These are phyloP conservation scores for Dactylellina drechsleri DNA, from an alignment of 2,329 filamentous ascomycete species.

Conservation along the genomic window DNA sequence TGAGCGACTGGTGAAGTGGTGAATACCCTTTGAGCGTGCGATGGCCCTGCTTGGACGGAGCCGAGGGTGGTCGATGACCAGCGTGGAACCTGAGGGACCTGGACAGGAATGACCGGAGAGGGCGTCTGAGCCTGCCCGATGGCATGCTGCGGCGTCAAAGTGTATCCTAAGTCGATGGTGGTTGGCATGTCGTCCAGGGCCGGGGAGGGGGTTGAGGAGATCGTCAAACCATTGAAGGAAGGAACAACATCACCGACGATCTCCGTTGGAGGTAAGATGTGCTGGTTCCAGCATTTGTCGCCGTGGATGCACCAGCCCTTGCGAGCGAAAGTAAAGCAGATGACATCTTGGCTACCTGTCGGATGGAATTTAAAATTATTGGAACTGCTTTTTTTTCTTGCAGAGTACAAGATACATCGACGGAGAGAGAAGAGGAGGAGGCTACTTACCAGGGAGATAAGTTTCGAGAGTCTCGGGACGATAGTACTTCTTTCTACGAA, in stretches of 20 bases:
- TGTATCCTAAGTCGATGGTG: slow-evolving; percentile 38
- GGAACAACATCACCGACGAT: neutral
- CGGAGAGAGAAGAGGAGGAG: neutral
- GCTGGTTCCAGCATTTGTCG: slow-evolving; percentile 53
- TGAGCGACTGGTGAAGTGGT: neutral
- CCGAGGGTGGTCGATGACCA: slow-evolving; percentile 36
- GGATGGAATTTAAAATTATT: neutral
- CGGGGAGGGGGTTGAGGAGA: slow-evolving; percentile 46
- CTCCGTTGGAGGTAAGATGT: slow-evolving; percentile 37
- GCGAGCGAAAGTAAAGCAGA: slow-evolving; percentile 51
- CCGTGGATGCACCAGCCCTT: slow-evolving; percentile 54
- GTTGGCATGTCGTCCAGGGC: slow-evolving; percentile 44
- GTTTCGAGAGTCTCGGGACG: slow-evolving; percentile 50
- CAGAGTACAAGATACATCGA: neutral
- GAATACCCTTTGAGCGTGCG: no score
- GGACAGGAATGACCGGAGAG: neutral
- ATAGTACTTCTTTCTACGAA: slow-evolving; percentile 52
- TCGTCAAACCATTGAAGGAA: slow-evolving; percentile 33
- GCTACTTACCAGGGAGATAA: slow-evolving; percentile 44
- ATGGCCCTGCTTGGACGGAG: neutral
- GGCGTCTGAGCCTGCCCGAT: slow-evolving; percentile 2
- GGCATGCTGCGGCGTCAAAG: neutral
- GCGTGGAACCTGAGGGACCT: slow-evolving; percentile 1
- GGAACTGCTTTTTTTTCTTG: neutral
- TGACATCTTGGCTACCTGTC: slow-evolving; percentile 51